Evolutionary conservation across 148 eudicot genomes (phyloP).

Genomic region (Amaranthus palmeri): DNA sequence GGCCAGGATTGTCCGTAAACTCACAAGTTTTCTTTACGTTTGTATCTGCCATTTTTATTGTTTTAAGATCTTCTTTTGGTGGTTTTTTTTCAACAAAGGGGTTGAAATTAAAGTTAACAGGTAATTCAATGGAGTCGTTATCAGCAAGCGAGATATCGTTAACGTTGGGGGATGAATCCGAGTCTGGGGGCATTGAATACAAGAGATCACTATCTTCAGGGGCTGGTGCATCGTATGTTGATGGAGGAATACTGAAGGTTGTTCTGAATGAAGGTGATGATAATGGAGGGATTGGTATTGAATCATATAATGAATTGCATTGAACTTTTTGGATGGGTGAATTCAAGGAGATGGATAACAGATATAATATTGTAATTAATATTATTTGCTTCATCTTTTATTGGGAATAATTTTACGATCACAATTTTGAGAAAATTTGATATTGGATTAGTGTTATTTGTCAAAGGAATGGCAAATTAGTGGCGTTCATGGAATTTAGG

Average conservation of each 20-base stretch:
- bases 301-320: neutral
- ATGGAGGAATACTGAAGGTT: too few species aligned
- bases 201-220: neutral
- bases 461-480: too few species aligned
- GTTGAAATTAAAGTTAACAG: neutral
- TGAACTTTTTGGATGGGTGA: neutral
- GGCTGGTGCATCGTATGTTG: neutral
- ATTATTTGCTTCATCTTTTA: neutral
- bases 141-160: neutral
- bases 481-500: too few species aligned
- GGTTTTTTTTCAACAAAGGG: neutral
- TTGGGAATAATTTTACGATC: neutral
- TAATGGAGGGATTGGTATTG: neutral
- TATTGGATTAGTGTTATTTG: too few species aligned
- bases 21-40: conserved; percentile 24
- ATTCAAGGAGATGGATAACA: neutral
- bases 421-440: too few species aligned
- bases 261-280: neutral
- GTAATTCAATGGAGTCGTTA: neutral
- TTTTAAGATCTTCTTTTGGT: neutral
- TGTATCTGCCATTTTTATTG: neutral
- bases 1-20: conserved; percentile 27
- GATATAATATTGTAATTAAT: neutral
- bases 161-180: neutral
- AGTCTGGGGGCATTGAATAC: neutral